Percentiles rank a stretch among this genome's conserved stretches.
Conservation (phyloP, 768 basidiomycete species). For the Phylloporus sp. region DNA sequence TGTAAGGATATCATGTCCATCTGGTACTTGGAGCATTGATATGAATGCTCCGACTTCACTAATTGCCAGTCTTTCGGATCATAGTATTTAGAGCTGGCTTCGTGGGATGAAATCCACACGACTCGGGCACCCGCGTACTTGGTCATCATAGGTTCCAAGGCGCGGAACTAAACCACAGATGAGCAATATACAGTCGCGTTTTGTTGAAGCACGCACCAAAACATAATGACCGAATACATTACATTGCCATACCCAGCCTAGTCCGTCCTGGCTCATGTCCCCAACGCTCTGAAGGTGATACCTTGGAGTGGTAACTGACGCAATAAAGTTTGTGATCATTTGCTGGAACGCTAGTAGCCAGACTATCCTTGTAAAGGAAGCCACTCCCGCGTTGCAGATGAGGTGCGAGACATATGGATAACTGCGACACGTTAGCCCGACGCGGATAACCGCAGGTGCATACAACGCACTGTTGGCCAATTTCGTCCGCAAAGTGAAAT, state of each 20-base stretch:
- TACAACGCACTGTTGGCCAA: slow-evolving; percentile 50
- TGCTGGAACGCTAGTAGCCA: slow-evolving; percentile 47
- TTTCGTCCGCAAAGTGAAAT: slow-evolving; percentile 54
- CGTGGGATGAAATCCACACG: slow-evolving; percentile 77
- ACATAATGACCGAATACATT: slow-evolving; percentile 81
- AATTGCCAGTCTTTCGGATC: slow-evolving; percentile 72
- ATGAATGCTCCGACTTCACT: slow-evolving; percentile 54
- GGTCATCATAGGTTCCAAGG: slow-evolving; percentile 50
- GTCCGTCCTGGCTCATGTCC: slow-evolving; percentile 58
- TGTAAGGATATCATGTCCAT: slow-evolving; percentile 60
- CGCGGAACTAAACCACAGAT: slow-evolving; percentile 51
- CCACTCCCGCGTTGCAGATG: slow-evolving; percentile 76
- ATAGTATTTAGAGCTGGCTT: slow-evolving; percentile 52
- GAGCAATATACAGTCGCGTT: neutral
- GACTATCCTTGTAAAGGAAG: slow-evolving; percentile 52
- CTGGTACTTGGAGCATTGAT: slow-evolving; percentile 73
- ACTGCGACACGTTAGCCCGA: slow-evolving; percentile 34
- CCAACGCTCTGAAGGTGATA: slow-evolving; percentile 59
- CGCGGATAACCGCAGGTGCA: neutral
- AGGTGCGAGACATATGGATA: slow-evolving; percentile 80
- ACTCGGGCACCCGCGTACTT: slow-evolving; percentile 54
- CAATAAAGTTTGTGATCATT: slow-evolving; percentile 42
- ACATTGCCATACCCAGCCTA: slow-evolving; percentile 82
- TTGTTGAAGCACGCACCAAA: slow-evolving; percentile 47
- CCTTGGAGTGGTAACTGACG: slow-evolving; percentile 48